Evolutionary conservation across 257 asterid genomes (phyloP).

Genomic region (Plantago major): DNA sequence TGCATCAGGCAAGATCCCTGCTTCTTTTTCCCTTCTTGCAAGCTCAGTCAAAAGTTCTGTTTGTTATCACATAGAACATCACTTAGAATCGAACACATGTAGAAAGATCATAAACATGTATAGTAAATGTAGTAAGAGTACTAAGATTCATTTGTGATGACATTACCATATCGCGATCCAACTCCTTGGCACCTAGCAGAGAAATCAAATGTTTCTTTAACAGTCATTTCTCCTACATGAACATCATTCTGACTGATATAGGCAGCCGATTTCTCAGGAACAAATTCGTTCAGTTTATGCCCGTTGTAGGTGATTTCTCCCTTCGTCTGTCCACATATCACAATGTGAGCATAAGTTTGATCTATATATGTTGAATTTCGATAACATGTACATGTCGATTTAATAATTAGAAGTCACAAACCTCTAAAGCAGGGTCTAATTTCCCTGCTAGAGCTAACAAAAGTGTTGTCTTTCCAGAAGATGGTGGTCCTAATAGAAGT

Average conservation of each 20-base stretch:
- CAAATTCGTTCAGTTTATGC: slow-evolving; percentile 59
- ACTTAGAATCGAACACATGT: background rate
- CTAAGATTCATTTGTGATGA: background rate
- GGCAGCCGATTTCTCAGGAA: slow-evolving; percentile 82
- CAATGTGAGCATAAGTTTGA: background rate
- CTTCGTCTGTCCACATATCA: slow-evolving; percentile 34
- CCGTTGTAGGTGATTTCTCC: slow-evolving; percentile 90
- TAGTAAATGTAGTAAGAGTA: background rate
- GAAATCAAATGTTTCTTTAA: slow-evolving; percentile 86
- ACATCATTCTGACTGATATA: slow-evolving; percentile 93
- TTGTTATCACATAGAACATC: background rate
- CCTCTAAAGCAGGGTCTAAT: slow-evolving; percentile 57
- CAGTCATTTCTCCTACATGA: slow-evolving; percentile 94
- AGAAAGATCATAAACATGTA: too few species aligned
- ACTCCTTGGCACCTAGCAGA: slow-evolving; percentile 93
- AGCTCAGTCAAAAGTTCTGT: slow-evolving; percentile 72
- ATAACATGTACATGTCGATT: background rate
- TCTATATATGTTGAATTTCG: background rate
- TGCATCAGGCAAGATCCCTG: slow-evolving; percentile 70
- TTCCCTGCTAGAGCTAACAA: slow-evolving; percentile 65
- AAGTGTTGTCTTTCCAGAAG: slow-evolving; percentile 68
- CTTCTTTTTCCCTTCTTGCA: slow-evolving; percentile 60
- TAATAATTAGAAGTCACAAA: slow-evolving; percentile 14
- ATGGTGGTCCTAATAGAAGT: slow-evolving; percentile 62
- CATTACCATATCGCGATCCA: slow-evolving; percentile 78